phyloP scores from a whole-genome alignment of 257 asterid genomes.

The Galeopsis tetrahit region DNA sequence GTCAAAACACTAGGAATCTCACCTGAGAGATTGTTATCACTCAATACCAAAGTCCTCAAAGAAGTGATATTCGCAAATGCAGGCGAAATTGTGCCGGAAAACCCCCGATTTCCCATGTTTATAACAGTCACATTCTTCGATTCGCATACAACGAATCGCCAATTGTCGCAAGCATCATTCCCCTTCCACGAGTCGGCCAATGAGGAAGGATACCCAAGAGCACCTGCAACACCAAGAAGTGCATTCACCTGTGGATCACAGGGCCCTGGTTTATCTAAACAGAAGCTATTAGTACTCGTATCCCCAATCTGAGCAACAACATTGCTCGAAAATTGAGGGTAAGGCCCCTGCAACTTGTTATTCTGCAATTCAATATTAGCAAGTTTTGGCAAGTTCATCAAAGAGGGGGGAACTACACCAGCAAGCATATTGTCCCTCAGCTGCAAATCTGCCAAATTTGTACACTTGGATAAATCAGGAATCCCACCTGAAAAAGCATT shows the following conservation, averaged over 20 bases:
- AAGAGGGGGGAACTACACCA: conserved; percentile 68
- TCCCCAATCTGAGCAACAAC: conserved; percentile 40
- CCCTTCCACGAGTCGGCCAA: conserved; percentile 87
- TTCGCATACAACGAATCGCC: conserved; percentile 76
- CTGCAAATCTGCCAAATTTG: conserved; percentile 70
- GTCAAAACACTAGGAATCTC: conserved; percentile 60
- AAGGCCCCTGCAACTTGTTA: conserved; percentile 80
- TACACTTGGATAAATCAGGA: conserved; percentile 80
- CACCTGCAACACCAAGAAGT: conserved; percentile 81
- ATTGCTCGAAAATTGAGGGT: conserved; percentile 47
- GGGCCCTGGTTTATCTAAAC: conserved; percentile 62
- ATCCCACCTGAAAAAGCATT: conserved; percentile 76
- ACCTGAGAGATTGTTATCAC: conserved; percentile 76
- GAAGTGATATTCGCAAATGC: conserved; percentile 71
- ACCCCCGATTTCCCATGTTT: conserved; percentile 55
- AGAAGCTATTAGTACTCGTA: conserved; percentile 68
- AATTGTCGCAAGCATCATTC: conserved; percentile 65
- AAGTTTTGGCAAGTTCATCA: conserved; percentile 56
- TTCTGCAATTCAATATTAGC: conserved; percentile 64
- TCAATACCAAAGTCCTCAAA: conserved; percentile 70
- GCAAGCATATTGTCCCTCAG: conserved; percentile 80
- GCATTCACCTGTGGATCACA: conserved; percentile 82
- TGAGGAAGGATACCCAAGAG: conserved; percentile 66
- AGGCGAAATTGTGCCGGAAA: conserved; percentile 76
- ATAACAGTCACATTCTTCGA: conserved; percentile 65